Evolutionary conservation across 2,329 filamentous ascomycete genomes (phyloP).

Genomic region (Ciborinia camelliae): DNA sequence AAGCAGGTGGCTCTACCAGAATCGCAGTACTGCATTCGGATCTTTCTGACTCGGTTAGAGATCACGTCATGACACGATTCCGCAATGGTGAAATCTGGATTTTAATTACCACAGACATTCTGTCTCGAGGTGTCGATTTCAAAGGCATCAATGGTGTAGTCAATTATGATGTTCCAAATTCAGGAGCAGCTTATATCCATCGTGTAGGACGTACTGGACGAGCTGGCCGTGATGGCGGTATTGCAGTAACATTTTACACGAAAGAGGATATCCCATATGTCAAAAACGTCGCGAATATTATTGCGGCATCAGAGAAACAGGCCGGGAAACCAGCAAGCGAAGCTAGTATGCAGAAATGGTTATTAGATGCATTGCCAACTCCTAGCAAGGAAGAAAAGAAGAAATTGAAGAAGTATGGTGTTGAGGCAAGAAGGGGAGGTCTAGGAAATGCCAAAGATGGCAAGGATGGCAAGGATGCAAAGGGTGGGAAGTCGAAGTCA

Average conservation of each 20-base stretch:
- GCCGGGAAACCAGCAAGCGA: slow-evolving; percentile 49
- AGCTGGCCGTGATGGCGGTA: slow-evolving; percentile 80
- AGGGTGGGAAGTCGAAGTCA: slow-evolving; percentile 29
- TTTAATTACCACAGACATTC: slow-evolving; percentile 89
- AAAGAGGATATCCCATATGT: slow-evolving; percentile 90
- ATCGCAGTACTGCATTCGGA: slow-evolving; percentile 90
- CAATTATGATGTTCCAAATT: slow-evolving; percentile 96
- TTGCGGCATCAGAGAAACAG: slow-evolving; percentile 76
- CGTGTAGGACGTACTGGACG: slow-evolving; percentile 87
- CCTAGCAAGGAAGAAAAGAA: slow-evolving; percentile 81
- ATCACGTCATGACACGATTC: slow-evolving; percentile 83
- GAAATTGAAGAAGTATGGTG: slow-evolving; percentile 75
- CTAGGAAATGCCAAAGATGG: slow-evolving; percentile 42
- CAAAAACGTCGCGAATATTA: slow-evolving; percentile 90
- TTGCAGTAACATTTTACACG: slow-evolving; percentile 92
- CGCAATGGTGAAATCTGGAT: slow-evolving; percentile 93
- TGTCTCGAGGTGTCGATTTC: slow-evolving; percentile 92
- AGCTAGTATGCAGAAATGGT: slow-evolving; percentile 73
- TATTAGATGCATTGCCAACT: slow-evolving; percentile 81
- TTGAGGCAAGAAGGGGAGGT: slow-evolving; percentile 61
- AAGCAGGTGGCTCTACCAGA: slow-evolving; percentile 78
- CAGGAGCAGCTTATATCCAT: slow-evolving; percentile 86
- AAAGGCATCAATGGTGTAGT: slow-evolving; percentile 92
- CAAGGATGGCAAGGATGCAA: slow-evolving; percentile 37
- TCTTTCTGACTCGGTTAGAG: slow-evolving; percentile 71